Percentiles rank a stretch among this genome's conserved stretches.
These are phyloP conservation scores for Mortierella sp. DNA, from an alignment of 371 early-diverging fungal genomes.

Conservation along the genomic window DNA sequence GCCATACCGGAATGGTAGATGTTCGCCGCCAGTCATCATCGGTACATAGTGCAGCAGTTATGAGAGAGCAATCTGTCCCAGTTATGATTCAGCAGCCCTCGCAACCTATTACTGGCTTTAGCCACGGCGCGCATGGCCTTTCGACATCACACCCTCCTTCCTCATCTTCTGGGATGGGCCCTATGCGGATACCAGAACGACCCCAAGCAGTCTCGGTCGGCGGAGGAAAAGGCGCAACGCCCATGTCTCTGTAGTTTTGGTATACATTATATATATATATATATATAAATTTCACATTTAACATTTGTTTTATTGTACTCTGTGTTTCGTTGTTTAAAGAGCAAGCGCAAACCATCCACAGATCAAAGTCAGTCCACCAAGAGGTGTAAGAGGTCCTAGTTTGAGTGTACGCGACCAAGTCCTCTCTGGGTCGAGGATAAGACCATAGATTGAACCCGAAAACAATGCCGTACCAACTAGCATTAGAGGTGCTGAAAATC, in stretches of 20 bases:
- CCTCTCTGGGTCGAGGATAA: slow-evolving; percentile 59
- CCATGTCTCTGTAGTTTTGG: slow-evolving; percentile 31
- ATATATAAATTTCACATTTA: not conserved
- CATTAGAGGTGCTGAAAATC: slow-evolving; percentile 63
- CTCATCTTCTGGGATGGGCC: slow-evolving; percentile 23
- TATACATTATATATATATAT: not conserved
- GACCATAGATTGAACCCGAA: slow-evolving; percentile 74
- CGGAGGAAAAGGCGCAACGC: slow-evolving; percentile 38
- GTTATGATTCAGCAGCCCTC: slow-evolving; percentile 26
- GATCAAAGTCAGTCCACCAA: slow-evolving; percentile 80
- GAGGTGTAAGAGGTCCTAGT: slow-evolving; percentile 82
- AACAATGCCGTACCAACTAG: slow-evolving; percentile 75
- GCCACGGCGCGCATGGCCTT: slow-evolving; percentile 12
- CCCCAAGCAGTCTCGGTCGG: slow-evolving; percentile 29
- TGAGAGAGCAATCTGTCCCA: slow-evolving; percentile 31
- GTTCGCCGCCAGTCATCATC: slow-evolving; percentile 10
- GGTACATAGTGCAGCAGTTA: not conserved
- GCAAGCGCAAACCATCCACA: slow-evolving; percentile 81
- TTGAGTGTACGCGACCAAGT: slow-evolving; percentile 48
- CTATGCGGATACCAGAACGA: slow-evolving; percentile 47
- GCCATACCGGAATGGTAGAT: slow-evolving; percentile 15
- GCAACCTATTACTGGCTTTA: not conserved
- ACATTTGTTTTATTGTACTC: not conserved
- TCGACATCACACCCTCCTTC: slow-evolving; percentile 35
- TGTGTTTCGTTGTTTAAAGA: slow-evolving; percentile 36